phyloP scores from a whole-genome alignment of 176 grass and related monocot species.

The Zea luxurians region DNA sequence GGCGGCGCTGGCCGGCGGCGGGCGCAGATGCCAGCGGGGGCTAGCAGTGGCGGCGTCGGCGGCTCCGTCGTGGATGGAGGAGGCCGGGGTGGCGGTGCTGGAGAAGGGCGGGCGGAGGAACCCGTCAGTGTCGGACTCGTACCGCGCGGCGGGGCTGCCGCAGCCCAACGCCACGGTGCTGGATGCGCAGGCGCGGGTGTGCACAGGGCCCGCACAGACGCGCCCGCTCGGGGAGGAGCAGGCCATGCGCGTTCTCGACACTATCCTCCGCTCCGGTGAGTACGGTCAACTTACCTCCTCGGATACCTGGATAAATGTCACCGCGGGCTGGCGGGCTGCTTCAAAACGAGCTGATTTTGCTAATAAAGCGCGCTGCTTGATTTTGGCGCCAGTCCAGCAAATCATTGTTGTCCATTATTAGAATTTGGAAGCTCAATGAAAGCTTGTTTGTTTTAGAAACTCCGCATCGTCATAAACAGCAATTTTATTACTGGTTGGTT shows the following conservation, averaged over 20 bases:
- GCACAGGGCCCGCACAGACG: constrained; percentile 86
- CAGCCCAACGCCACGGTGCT: constrained; percentile 73
- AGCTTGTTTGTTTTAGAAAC: neutral
- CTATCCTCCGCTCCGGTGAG: constrained; percentile 82
- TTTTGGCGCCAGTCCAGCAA: neutral
- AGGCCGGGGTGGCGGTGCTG: constrained; percentile 46
- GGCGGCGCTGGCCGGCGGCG: neutral
- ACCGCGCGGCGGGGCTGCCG: constrained; percentile 51
- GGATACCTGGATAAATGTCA: neutral
- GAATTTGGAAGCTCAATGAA: constrained; percentile 17
- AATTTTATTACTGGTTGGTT: neutral
- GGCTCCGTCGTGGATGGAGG: constrained; percentile 52
- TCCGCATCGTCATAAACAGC: neutral
- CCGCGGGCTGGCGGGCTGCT: neutral
- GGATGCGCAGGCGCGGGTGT: constrained; percentile 83
- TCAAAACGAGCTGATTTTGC: neutral
- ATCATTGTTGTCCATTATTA: neutral
- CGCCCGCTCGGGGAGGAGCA: constrained; percentile 76
- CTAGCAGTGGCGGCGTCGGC: constrained; percentile 25
- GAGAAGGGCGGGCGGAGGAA: constrained; percentile 49
- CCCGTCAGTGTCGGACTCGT: constrained; percentile 70
- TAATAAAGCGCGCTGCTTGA: neutral
- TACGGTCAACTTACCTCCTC: neutral
- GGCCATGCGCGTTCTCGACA: constrained; percentile 79
- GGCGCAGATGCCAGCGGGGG: constrained; percentile 24